Evolutionary conservation across 305 asterid species (phyloP), one percentile per base, ranked within the genome.

Genomic region (Rubia balearica): DNA sequence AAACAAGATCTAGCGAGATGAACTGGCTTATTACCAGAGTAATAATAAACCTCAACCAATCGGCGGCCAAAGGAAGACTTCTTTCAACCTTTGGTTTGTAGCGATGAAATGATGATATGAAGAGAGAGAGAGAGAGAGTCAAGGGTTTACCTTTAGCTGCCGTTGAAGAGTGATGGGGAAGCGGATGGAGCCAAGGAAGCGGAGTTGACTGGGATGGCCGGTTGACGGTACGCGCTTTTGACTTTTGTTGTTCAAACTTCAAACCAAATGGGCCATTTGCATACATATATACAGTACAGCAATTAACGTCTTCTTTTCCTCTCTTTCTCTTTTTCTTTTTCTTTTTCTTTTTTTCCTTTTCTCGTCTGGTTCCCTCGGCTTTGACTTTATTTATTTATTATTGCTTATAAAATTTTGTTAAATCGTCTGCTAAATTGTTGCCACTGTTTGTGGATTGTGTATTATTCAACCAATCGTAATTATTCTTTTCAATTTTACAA

Each of bases 121-220:
- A 11, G 33, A 33, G 42, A 30, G 71, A 17, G 30, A 30, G 3
- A 33, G 62, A 19, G 36, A 19, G 40, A 41, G 2, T 24, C 0
- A 12, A n/a, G 10, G 43, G 21, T 10, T 65, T 53, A 40, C 69
- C 73, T 64, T 49, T 69, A 33, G 51, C 21, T 17, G 74, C 74
- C 66, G 71, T 75, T 16, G 63, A 41, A 42, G 66, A 24, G 78
- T 62, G 61, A 53, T 17, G 12, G 48, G 7, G 21, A 17, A 17
- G 43, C 1, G 41, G 70, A 24, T 30, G 73, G 70, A 21, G 33
- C 56, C 19, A 61, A 53, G 33, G 41, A 22, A 13, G 30, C 19
- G 19, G 22, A 27, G 61, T 64, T 70, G 74, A 75, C 78, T 51
- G 59, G 71, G 16, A 27, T 64, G 27, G 62, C 74, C 63, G 74